Evolutionary conservation across 352 stramenopile genomes (phyloP).

Genomic region (Elongisporangium anandrum): DNA sequence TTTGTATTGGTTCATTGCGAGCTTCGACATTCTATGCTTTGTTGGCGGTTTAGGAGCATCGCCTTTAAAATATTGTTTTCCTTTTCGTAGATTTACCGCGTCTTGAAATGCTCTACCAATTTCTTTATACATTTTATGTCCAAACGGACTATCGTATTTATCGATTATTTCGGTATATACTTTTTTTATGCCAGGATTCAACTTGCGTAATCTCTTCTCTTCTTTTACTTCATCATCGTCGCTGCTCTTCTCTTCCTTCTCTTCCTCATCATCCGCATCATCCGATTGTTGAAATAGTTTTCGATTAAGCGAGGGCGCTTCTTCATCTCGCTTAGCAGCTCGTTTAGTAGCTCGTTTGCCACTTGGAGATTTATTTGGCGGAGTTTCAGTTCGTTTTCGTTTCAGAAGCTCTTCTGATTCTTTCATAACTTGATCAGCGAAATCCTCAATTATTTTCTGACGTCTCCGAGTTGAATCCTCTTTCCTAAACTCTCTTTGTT

Average conservation of each 20-base stretch:
- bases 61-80: constrained; percentile 10
- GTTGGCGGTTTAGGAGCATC: constrained; percentile 8
- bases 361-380: constrained; percentile 15
- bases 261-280: too few relatives aligned
- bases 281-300: constrained; percentile 16
- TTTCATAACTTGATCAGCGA: constrained; percentile 10
- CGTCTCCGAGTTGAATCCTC: constrained; percentile 15
- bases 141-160: constrained; percentile 11
- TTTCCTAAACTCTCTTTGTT: constrained; percentile 16
- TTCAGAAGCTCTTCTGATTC: constrained; percentile 12
- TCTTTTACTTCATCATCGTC: constrained; percentile 13
- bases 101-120: constrained; percentile 7
- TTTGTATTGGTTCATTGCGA: constrained; percentile 14
- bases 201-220: constrained; percentile 13
- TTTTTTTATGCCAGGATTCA: constrained; percentile 18
- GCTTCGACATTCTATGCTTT: constrained; percentile 8
- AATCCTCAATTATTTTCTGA: constrained; percentile 12
- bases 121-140: constrained; percentile 9
- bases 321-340: constrained; percentile 12
- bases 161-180: constrained; percentile 15
- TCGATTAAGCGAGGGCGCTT: constrained; percentile 7
- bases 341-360: constrained; percentile 13
- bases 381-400: constrained; percentile 12
- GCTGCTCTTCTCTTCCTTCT: constrained; percentile 5
- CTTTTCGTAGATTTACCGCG: not conserved